Evolutionary conservation across 257 asterid species (phyloP), one percentile per base, ranked within the genome.

Genomic region (Scutellaria baicalensis): DNA sequence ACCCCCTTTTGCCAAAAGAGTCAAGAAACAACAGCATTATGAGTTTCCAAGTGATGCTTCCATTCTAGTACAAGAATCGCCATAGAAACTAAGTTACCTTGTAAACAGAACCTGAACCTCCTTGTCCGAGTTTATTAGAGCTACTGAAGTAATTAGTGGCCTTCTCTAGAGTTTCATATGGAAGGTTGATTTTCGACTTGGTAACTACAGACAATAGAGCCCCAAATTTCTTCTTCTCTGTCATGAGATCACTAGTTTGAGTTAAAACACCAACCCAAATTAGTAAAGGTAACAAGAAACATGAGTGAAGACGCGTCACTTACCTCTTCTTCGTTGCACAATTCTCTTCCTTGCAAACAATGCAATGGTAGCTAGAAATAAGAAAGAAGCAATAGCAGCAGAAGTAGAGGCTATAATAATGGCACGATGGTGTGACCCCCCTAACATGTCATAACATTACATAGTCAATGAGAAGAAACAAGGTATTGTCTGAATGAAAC

Each of bases 71-170:
- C 35, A 71, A 79, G 73, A 69, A 61, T 31, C 47, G 45, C 3
- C 17, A 49, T 42, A 73, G 13, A 56, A 74, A 50, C 73, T 59
- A 36, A 31, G 40, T 66, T 82, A 88, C 95, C 77, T 87, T 89
- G 82, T 77, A 89, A 23, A 89, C 96, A 69, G 86, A 82, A 64
- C 94, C 96, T 11, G 96, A 85, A 42, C 94, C 96, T 45, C 96
- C 96, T 62, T 89, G 92, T 18, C 94, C 96, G 57, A 89, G 64
- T 67, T 89, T 89, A 64, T 82, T 89, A 1, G 89, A 75, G 62
- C 42, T 55, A 68, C 76, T 49, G 64, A 87, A 89, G 78, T 87
- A 89, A 69, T 81, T 71, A 0, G 90, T 81, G 11, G 96, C 94
- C 75, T 59, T 82, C 78, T 89, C 96, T 31, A 89, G 88, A 27